phyloP scores from a whole-genome alignment of 139 green algal species.

The Micractinium conductrix region DNA sequence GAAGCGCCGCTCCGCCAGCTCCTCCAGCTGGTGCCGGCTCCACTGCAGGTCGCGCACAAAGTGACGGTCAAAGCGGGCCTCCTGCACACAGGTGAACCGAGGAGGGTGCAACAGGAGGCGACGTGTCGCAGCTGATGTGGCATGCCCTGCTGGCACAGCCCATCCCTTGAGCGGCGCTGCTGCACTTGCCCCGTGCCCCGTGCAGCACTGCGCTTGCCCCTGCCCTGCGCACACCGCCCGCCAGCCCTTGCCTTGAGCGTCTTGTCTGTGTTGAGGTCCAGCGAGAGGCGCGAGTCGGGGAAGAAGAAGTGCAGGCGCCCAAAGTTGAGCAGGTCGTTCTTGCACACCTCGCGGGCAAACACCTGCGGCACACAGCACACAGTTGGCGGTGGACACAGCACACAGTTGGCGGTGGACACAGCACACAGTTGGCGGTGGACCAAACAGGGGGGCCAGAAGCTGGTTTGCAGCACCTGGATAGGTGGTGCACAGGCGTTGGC shows the following conservation, averaged over 20 bases:
- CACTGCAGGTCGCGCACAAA: slow-evolving; percentile 91
- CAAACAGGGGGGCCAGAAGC: no score
- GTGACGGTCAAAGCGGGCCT: slow-evolving; percentile 71
- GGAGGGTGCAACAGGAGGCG: background rate
- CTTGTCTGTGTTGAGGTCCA: slow-evolving; percentile 92
- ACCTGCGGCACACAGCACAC: no score
- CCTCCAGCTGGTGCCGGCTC: slow-evolving; percentile 91
- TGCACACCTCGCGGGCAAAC: slow-evolving; percentile 85
- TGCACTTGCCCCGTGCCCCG: no score
- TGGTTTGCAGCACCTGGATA: no score
- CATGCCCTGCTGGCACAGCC: no score
- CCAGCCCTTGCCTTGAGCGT: slow-evolving; percentile 71
- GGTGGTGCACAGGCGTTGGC: no score
- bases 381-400: no score
- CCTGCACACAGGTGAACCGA: slow-evolving; percentile 39
- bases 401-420: no score
- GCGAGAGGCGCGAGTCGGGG: slow-evolving; percentile 81
- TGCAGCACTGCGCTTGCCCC: background rate
- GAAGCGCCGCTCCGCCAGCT: slow-evolving; percentile 88
- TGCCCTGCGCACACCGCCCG: background rate
- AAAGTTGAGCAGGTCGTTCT: slow-evolving; percentile 94
- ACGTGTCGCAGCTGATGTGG: no score
- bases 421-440: no score
- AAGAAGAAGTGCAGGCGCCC: slow-evolving; percentile 94
- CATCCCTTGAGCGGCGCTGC: no score